Base-by-base conservation (phyloP, 352 stramenopile genomes). In the Phytopythium litorale region DNA sequence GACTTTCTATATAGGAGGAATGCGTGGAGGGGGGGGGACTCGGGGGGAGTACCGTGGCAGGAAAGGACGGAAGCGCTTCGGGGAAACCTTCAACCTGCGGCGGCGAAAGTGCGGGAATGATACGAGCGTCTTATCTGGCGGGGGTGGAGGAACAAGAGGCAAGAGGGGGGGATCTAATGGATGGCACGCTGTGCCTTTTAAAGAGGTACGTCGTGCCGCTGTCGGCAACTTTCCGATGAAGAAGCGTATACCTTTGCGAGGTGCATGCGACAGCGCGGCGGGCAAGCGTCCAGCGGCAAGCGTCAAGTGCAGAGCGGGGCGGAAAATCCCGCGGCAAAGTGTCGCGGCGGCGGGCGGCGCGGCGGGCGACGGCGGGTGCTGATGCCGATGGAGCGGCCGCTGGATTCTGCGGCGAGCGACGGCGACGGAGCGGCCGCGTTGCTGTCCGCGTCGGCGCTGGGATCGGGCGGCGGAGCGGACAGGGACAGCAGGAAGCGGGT, bases 31-130 rank as follows among this genome's bases (percentile, higher is more conserved):
- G 62, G 56, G 43, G 33, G 45, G 58, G 4, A 30, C 28, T 2
- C 28, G 28, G 28, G 4, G 28, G 7, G 28, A 18, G 21, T 18
- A 35, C 48, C 19, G 42, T 25, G 42, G 30, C 30, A 16, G 50
- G 50, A 21, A 18, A 42, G 45, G 45, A 28, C 45, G 45, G 21
- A 51, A 21, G 45, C 16, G 42, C 5, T 5, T 18, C 7, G 21
- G 25, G 46, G 18, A 33, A 53, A 16, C 32, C 51, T 57, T 57
- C 51, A 57, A 57, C 51, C 48, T 54, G 48, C 48, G 48, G 48
- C 48, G 48, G 48, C 48, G 48, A 35, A 54, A 54, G 48, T 54
- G 25, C 48, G 48, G 48, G 35, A 54, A 23, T 54, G 48, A 54
- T 0, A n/a, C 23, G 46, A 35, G 21, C 7, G 4, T 18, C 42